phyloP scores from a whole-genome alignment of 2,329 filamentous ascomycete species.

The Trichoderma arundinaceum region DNA sequence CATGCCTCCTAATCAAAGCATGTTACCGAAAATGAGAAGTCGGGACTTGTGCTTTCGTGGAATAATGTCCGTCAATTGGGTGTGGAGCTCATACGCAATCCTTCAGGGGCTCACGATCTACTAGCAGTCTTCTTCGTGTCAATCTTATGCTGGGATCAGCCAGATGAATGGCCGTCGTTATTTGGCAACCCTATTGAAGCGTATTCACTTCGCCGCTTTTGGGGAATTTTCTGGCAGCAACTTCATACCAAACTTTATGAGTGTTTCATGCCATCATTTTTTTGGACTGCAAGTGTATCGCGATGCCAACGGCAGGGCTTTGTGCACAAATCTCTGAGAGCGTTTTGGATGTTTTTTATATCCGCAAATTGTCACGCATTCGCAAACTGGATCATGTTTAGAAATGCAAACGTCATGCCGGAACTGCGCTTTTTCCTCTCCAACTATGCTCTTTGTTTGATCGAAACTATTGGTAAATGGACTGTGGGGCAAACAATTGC shows the following conservation, averaged over 20 bases:
- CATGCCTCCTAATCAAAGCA: background rate
- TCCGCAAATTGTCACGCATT: background rate
- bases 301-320: background rate
- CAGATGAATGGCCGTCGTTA: background rate
- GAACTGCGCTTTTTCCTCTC: conserved; percentile 1
- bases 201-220: background rate
- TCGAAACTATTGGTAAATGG: background rate
- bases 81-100: conserved; percentile 1
- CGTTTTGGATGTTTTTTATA: background rate
- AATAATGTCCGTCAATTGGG: background rate
- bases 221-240: background rate
- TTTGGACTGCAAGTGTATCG: background rate
- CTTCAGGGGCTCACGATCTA: conserved; percentile 3
- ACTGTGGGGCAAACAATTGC: background rate
- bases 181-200: background rate
- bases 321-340: background rate
- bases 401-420: background rate
- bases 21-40: background rate
- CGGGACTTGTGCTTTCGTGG: background rate
- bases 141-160: background rate
- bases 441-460: background rate
- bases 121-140: background rate
- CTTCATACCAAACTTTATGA: background rate
- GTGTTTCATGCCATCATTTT: background rate
- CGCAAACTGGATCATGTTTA: background rate